Base-by-base conservation (phyloP, 495 filamentous ascomycete genomes). In the Penicillium fimorum region DNA sequence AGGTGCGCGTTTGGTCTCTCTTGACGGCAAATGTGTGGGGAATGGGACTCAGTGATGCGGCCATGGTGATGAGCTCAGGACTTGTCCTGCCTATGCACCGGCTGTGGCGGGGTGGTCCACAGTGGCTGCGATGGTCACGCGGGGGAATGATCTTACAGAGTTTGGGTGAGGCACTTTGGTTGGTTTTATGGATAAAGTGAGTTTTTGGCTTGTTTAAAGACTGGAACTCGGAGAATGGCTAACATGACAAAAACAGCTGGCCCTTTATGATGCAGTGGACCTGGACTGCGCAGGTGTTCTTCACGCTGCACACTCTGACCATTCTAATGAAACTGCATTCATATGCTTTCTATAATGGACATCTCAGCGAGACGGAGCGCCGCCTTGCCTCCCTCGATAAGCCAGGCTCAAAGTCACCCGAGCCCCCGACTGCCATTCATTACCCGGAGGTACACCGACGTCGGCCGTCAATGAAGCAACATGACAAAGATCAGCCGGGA, bases 321-420 rank as follows among this genome's bases (percentile, higher is more conserved):
- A 76, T 98, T 7, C 84, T 97, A 25, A 98, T 98, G 94, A 98
- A 98, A 76, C 90, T 98, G 80, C 94, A 98, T 66, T 96, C 92
- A 0, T 98, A 97, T 66, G 88, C 90, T 25, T 97, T 97, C 73
- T 98, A 98, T 75, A 96, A 94, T 65, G 94, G 94, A 2, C 94
- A 98, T 73, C 82, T 98, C 6, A 91, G 87, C 56, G 88, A 92
- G 63, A 95, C 89, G 0, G 82, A 91, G 70, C 85, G 87, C 60
- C 84, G 90, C 15, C 76, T 98, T 2, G 81, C 80, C 45, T 84
- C 83, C 30, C 85, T 98, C 10, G 94, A 98, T 70, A 77, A 88
- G 25, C 88, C 90, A 0, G 82, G 79, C 4, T 82, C 78, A n/a
- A 84, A 83, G 15, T 86, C 88, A 8, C 84, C 82, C 50, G 83